phyloP scores from a whole-genome alignment of 2,329 filamentous ascomycete genomes.

The Diaporthe australafricana region DNA sequence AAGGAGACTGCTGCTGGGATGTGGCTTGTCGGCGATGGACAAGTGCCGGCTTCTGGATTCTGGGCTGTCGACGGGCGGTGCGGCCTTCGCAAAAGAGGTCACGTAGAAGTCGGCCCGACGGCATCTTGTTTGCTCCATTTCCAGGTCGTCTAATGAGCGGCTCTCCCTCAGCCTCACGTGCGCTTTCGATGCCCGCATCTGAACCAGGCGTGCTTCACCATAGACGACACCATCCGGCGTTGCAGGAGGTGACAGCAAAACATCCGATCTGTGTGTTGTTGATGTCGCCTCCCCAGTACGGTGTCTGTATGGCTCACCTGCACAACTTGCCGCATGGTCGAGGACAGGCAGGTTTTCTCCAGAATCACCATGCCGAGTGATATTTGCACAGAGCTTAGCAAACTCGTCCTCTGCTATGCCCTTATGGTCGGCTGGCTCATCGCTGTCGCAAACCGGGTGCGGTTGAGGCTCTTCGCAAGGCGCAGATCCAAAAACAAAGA shows the following conservation, averaged over 20 bases:
- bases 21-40: constrained; percentile 33
- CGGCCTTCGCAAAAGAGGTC: background rate
- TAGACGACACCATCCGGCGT: constrained; percentile 52
- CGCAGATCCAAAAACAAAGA: constrained; percentile 59
- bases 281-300: constrained; percentile 21
- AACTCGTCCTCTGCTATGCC: background rate
- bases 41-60: constrained; percentile 34
- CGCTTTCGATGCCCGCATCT: constrained; percentile 47
- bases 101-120: background rate
- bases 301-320: constrained; percentile 48
- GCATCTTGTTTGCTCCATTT: constrained; percentile 13
- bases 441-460: background rate
- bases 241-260: constrained; percentile 46
- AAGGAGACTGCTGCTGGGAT: constrained; percentile 32
- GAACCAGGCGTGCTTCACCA: constrained; percentile 54
- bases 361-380: background rate
- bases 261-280: constrained; percentile 46
- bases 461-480: constrained; percentile 22
- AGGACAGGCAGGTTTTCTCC: background rate
- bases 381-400: background rate
- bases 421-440: background rate
- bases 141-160: constrained; percentile 50
- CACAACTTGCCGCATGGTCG: constrained; percentile 46
- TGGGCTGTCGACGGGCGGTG: constrained; percentile 15
- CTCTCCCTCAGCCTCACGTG: constrained; percentile 45